A percentile compares a stretch with the other conserved stretches of the same genome.
phyloP scores from a whole-genome alignment of 768 basidiomycete genomes.

The Tricholoma flavovirens region DNA sequence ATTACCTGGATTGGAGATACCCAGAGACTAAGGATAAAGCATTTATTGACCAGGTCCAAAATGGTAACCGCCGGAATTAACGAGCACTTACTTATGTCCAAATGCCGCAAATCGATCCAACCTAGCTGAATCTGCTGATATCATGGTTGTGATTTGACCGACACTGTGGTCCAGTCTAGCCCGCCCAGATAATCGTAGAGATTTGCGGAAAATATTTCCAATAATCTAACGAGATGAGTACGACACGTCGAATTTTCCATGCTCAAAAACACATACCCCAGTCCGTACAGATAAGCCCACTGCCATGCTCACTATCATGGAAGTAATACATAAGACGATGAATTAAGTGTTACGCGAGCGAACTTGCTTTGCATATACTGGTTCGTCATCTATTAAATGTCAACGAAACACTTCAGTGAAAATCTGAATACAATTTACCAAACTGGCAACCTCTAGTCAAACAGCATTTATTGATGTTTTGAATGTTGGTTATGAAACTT shows the following conservation, averaged over 20 bases:
- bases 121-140: conserved; percentile 40
- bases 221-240: conserved; percentile 19
- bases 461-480: background rate
- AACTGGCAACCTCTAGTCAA: conserved; percentile 25
- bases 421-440: conserved; percentile 16
- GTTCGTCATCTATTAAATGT: conserved; percentile 16
- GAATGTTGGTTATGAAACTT: conserved; percentile 1
- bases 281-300: conserved; percentile 16
- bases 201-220: conserved; percentile 40
- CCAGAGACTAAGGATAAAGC: conserved; percentile 22
- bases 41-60: background rate
- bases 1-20: conserved; percentile 26
- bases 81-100: conserved; percentile 21
- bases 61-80: background rate
- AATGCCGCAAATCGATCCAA: conserved; percentile 30
- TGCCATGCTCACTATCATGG: conserved; percentile 9
- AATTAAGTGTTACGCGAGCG: background rate
- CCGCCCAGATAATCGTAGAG: conserved; percentile 43
- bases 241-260: background rate
- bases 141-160: conserved; percentile 45
- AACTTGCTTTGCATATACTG: conserved; percentile 14
- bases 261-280: conserved; percentile 5
- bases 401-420: background rate
- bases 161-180: conserved; percentile 37
- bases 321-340: too few species aligned